A percentile compares a stretch with the other conserved stretches of the same genome.
phyloP scores from a whole-genome alignment of 2,329 filamentous ascomycete genomes.

The Ascosphaera acerosa region DNA sequence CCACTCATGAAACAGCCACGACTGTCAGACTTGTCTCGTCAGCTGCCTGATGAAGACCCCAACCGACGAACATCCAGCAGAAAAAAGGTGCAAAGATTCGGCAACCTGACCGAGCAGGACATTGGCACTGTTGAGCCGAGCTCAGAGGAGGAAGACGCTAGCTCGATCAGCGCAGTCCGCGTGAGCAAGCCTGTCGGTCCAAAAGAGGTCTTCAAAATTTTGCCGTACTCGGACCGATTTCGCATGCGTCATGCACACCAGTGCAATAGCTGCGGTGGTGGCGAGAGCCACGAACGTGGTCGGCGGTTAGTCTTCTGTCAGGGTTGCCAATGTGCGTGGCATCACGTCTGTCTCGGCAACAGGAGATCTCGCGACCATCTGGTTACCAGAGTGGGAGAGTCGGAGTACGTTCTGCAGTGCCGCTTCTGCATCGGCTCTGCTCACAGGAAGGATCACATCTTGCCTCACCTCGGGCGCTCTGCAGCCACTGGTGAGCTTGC shows the following conservation, averaged over 20 bases:
- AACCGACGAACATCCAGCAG: not conserved
- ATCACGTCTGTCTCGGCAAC: constrained; percentile 56
- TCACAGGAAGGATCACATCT: constrained; percentile 39
- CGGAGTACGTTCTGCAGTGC: constrained; percentile 72
- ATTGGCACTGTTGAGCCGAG: constrained; percentile 5
- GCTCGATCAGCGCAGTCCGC: no score
- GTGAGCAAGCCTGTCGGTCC: constrained; percentile 24
- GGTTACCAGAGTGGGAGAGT: constrained; percentile 57
- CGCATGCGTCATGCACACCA: constrained; percentile 37
- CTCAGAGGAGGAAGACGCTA: constrained; percentile 15
- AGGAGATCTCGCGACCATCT: constrained; percentile 57
- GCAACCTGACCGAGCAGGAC: constrained; percentile 10
- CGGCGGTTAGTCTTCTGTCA: constrained; percentile 67
- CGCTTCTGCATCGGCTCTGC: constrained; percentile 51
- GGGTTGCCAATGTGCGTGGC: constrained; percentile 64
- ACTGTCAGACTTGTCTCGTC: not conserved
- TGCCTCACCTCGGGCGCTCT: constrained; percentile 48
- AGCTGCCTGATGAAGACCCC: not conserved
- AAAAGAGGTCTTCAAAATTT: constrained; percentile 44
- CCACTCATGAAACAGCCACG: not conserved
- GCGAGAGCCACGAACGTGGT: constrained; percentile 28
- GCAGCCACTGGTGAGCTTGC: constrained; percentile 42
- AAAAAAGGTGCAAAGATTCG: not conserved
- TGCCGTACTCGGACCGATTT: constrained; percentile 40
- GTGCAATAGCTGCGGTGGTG: constrained; percentile 47